A percentile compares a stretch with the other conserved stretches of the same genome.
These are phyloP conservation scores for Chalciporus sp. DNA, from an alignment of 1,284 basidiomycete species.

Conservation along the genomic window DNA sequence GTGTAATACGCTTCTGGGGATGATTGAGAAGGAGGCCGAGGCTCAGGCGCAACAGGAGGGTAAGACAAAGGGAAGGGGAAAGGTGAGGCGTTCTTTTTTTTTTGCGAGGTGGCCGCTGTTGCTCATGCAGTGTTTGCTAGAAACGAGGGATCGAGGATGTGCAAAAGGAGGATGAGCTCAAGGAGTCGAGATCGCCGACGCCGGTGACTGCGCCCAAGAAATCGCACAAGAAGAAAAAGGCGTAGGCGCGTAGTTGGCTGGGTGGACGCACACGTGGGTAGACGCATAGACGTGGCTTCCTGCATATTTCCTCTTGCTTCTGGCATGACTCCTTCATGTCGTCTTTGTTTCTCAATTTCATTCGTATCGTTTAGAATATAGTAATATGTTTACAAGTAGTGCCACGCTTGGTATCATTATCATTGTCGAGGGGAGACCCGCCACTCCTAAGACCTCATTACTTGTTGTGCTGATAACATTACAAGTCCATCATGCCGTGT, in stretches of 20 bases:
- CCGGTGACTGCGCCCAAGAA: constrained; percentile 50
- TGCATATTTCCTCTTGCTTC: no score
- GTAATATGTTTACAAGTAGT: no score
- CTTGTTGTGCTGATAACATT: constrained; percentile 29
- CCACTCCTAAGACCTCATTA: constrained; percentile 6
- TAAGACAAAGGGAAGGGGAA: constrained; percentile 62
- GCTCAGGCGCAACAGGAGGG: constrained; percentile 64
- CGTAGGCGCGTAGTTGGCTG: constrained; percentile 26
- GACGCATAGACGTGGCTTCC: no score
- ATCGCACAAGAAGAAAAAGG: constrained; percentile 56
- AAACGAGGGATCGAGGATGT: constrained; percentile 70
- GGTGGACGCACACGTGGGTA: no score
- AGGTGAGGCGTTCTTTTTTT: constrained; percentile 45
- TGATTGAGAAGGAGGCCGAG: constrained; percentile 92
- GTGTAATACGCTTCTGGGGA: constrained; percentile 86
- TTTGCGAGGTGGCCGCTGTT: not conserved
- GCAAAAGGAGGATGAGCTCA: constrained; percentile 55
- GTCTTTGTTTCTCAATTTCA: no score
- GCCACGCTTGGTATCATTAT: no score
- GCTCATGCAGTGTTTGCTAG: constrained; percentile 35
- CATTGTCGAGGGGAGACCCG: no score
- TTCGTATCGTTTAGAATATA: no score
- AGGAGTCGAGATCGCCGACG: constrained; percentile 59
- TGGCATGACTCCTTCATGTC: no score
- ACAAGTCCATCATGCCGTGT: no score